Conservation (phyloP, 257 asterid genomes). For the Orobanche coerulescens region DNA sequence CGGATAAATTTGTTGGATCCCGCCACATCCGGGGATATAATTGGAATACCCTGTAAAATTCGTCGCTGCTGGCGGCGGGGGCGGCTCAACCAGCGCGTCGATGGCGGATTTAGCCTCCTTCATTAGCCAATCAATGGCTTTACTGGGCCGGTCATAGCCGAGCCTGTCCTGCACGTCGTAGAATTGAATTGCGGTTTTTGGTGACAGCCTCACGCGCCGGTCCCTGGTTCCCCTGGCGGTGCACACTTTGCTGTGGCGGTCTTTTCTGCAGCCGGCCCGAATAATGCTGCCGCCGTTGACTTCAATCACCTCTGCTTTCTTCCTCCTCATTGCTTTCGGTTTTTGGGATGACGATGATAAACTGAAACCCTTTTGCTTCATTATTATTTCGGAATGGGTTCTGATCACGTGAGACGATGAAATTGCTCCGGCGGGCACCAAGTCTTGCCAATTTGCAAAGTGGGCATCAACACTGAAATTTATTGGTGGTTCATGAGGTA, state of each 20-base stretch:
- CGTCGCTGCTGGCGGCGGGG: slow-evolving; percentile 14
- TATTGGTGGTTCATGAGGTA: too few relatives aligned
- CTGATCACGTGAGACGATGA: too few relatives aligned
- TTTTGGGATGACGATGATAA: not conserved
- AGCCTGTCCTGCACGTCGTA: slow-evolving; percentile 59
- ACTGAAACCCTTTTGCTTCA: slow-evolving; percentile 10
- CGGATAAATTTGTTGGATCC: not conserved
- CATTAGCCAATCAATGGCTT: slow-evolving; percentile 63
- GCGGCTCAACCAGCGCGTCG: slow-evolving; percentile 26
- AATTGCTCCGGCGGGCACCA: not conserved
- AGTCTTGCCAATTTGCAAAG: not conserved
- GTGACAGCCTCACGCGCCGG: slow-evolving; percentile 47
- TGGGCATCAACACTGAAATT: not conserved
- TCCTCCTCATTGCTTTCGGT: slow-evolving; percentile 21
- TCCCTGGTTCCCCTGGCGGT: slow-evolving; percentile 44
- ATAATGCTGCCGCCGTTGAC: slow-evolving; percentile 27
- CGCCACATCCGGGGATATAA: not conserved
- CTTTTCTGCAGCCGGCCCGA: slow-evolving; percentile 34
- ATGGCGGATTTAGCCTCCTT: slow-evolving; percentile 47
- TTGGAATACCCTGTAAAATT: not conserved
- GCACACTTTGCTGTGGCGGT: slow-evolving; percentile 49
- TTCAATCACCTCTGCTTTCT: slow-evolving; percentile 5
- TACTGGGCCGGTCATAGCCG: slow-evolving; percentile 56
- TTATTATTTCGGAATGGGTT: too few relatives aligned
- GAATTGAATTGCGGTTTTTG: slow-evolving; percentile 44